Base-by-base conservation (phyloP, 106 monocot genomes). In the Platanthera zijinensis region DNA sequence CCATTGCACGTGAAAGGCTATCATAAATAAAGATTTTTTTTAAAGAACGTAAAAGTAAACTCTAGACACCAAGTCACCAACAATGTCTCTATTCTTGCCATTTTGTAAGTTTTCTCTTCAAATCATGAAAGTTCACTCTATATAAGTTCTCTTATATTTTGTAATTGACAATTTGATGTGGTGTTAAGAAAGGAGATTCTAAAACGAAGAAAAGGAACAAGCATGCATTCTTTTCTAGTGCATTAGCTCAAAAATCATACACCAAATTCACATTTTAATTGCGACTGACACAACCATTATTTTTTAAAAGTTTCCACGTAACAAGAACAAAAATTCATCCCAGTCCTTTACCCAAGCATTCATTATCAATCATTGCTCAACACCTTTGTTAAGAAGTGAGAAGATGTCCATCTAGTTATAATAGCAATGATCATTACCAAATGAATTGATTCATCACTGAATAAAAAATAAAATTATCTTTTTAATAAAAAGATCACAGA, bases 111-210 rank as follows among this genome's bases (percentile, higher is more conserved):
- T 39, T 39, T 39, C 39, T 39, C 30, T 66, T 66, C 66, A 66
- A 66, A 66, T 25, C 32, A 66, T 66, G 30, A 66, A 66, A 30
- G 66, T 12, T 32, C 66, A 66, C 66, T 66, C 32, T 30, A 66
- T 32, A 25, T 30, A 30, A 22, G 8, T 30, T 66, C 25, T 66
- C 32, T 11, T 32, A 32, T 66, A 30, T 18, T 66, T 66, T 66
- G 25, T 66, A 66, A 3, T 11, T 32, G 66, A 66, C 3, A 39
- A 39, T 39, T 39, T 39, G 39, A 39, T 39, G 39, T 3, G 39
- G 39, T 3, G 3, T 39, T 39, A 39, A 39, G 39, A 3, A 39
- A 39, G 39, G 39, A 39, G 3, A 39, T 39, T 39, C 39, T 39
- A 13, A 53, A 2, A 53, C 52, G 52, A 53, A 53, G 66, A 25